Evolutionary conservation across 169 alveolate genomes (phyloP).

Genomic region (Plasmodium gonderi): DNA sequence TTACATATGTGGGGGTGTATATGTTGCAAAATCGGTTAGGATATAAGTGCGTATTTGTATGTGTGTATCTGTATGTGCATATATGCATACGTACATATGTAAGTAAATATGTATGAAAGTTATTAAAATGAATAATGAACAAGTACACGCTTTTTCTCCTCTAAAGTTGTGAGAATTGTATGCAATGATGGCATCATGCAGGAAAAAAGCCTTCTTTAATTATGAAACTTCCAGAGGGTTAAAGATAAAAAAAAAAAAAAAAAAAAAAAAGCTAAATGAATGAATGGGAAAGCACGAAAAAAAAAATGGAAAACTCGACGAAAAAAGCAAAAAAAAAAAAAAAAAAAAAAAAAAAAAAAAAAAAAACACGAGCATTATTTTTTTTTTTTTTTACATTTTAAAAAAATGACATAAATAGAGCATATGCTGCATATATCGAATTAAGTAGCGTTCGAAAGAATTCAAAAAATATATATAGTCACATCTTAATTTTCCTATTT

Average conservation of each 20-base stretch:
- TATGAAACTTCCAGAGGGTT: background rate
- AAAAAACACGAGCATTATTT: too few species aligned
- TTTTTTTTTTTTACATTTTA: background rate
- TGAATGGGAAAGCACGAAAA: background rate
- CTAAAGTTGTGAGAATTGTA: background rate
- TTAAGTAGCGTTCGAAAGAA: background rate
- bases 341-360: background rate
- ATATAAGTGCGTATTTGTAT: too few species aligned
- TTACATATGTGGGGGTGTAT: background rate
- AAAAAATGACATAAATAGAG: background rate
- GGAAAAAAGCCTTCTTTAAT: background rate
- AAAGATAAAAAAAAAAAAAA: background rate
- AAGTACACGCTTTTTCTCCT: background rate
- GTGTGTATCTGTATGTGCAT: too few species aligned
- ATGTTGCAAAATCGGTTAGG: background rate
- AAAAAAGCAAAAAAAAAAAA: background rate
- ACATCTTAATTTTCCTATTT: background rate
- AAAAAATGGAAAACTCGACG: background rate
- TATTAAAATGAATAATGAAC: background rate
- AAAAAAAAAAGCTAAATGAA: background rate
- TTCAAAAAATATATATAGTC: background rate
- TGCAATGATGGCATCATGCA: background rate
- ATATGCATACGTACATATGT: too few species aligned
- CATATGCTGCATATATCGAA: background rate
- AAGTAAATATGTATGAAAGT: background rate